phyloP scores from a whole-genome alignment of 78 protist species.

The Cavenderia fasciculata region DNA sequence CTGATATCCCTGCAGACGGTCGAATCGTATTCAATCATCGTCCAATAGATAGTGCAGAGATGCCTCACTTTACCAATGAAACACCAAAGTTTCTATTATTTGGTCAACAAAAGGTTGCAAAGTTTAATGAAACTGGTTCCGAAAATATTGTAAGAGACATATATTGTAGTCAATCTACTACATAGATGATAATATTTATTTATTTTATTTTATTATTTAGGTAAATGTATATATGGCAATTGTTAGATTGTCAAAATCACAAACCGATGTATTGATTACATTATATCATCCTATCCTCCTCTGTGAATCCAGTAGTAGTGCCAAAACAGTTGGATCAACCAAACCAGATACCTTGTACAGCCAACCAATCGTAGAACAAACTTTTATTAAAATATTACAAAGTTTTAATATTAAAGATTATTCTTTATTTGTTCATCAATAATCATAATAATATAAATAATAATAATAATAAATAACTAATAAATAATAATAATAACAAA shows the following conservation, averaged over 20 bases:
- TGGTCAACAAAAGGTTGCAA: slow-evolving; percentile 30
- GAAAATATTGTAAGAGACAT: slow-evolving; percentile 63
- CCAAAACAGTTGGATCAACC: background rate
- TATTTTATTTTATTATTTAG: background rate
- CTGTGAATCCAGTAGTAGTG: slow-evolving; percentile 35
- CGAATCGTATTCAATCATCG: background rate
- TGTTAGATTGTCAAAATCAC: slow-evolving; percentile 45
- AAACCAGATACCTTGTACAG: background rate
- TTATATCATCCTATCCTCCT: slow-evolving; percentile 13
- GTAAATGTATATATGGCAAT: slow-evolving; percentile 49
- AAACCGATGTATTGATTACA: slow-evolving; percentile 54
- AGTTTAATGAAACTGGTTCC: slow-evolving; percentile 55
- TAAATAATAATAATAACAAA: no score
- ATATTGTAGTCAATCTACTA: background rate
- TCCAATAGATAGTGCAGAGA: background rate
- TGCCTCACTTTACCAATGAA: slow-evolving; percentile 17
- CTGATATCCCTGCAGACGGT: slow-evolving; percentile 6
- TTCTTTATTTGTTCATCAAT: slow-evolving; percentile 52
- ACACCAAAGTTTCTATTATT: slow-evolving; percentile 37
- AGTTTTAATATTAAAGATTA: slow-evolving; percentile 45
- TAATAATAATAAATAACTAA: no score
- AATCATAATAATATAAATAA: background rate
- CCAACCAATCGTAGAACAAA: background rate
- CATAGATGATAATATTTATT: background rate
- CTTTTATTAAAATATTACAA: background rate